phyloP scores from a whole-genome alignment of 169 alveolate species.

The Amoebophrya sp. region DNA sequence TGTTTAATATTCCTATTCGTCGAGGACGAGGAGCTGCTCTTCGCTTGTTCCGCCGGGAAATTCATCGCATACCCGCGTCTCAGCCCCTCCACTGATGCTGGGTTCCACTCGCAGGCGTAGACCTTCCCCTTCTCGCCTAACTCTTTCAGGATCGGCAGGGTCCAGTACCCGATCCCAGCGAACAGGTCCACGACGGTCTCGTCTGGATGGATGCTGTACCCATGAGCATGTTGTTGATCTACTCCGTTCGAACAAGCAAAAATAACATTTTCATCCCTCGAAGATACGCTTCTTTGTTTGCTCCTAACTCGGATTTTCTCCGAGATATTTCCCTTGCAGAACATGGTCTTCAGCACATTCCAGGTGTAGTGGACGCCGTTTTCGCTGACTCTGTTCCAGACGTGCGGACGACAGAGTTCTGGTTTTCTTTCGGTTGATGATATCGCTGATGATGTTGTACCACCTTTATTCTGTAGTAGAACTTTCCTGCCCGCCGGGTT shows the following conservation, averaged over 20 bases:
- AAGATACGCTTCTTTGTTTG: too few relatives aligned
- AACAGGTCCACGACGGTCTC: not conserved
- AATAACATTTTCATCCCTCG: too few relatives aligned
- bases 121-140: not conserved
- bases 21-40: not conserved
- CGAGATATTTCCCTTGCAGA: not conserved
- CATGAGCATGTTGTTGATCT: not conserved
- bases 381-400: not conserved
- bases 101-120: conserved; percentile 21
- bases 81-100: not conserved
- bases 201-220: not conserved
- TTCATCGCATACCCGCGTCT: not conserved
- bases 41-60: not conserved
- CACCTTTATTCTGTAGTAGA: too few relatives aligned
- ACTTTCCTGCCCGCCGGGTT: not conserved
- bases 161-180: conserved; percentile 26
- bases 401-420: not conserved
- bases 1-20: not conserved
- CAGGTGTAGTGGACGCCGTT: not conserved
- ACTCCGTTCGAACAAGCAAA: too few relatives aligned
- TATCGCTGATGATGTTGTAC: too few relatives aligned
- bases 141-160: not conserved
- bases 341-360: not conserved
- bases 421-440: too few relatives aligned
- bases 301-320: not conserved